A percentile compares a stretch with the other conserved stretches of the same genome.
Evolutionary conservation across 192 early-diverging fungal species (phyloP).

Genomic region (Martensiomyces pterosporus): DNA sequence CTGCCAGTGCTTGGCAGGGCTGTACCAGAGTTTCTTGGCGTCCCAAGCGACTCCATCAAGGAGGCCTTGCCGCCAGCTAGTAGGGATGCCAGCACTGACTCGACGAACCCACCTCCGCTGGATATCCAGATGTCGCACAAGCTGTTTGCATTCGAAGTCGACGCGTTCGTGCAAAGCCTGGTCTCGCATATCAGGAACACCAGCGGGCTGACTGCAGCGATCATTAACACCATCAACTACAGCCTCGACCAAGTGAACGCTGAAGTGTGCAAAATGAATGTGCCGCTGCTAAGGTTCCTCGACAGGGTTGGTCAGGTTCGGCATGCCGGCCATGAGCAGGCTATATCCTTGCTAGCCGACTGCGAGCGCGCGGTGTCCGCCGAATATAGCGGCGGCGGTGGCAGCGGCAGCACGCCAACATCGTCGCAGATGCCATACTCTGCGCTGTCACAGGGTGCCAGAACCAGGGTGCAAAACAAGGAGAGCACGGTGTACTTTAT

Average conservation of each 20-base stretch:
- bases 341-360: constrained; percentile 17
- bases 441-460: too few species aligned
- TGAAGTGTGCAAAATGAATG: neutral
- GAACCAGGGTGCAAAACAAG: constrained; percentile 12
- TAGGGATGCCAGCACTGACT: neutral
- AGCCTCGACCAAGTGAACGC: constrained; percentile 2
- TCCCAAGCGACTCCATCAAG: constrained; percentile 2
- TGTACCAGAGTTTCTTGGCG: constrained; percentile 11
- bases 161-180: constrained; percentile 39
- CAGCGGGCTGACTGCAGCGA: constrained; percentile 5
- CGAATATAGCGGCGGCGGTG: constrained; percentile 11
- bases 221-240: constrained; percentile 32
- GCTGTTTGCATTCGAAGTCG: constrained; percentile 29
- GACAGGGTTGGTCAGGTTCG: constrained; percentile 17
- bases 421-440: too few species aligned
- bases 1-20: constrained; percentile 15
- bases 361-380: constrained; percentile 11
- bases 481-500: constrained; percentile 29
- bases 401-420: too few species aligned
- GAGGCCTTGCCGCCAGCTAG: neutral
- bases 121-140: neutral
- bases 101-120: constrained; percentile 3
- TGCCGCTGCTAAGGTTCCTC: constrained; percentile 19
- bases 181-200: constrained; percentile 11
- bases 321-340: constrained; percentile 31